These are phyloP conservation scores for Yamadazyma kitorensis DNA, from an alignment of 805 yeast species.

Conservation along the genomic window DNA sequence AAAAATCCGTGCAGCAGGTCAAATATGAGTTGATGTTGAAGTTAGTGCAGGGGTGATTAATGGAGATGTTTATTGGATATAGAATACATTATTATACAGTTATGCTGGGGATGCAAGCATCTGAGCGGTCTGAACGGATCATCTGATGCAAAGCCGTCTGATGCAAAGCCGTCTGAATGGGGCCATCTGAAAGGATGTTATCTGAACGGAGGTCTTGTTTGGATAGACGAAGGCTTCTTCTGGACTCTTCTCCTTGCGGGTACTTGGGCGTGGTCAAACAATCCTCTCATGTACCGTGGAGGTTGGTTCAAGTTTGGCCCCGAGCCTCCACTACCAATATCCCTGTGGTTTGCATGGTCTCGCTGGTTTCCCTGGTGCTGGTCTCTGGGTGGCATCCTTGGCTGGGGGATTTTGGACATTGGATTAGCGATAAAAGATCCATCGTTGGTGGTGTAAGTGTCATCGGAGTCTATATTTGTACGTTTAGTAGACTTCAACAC, in stretches of 20 bases:
- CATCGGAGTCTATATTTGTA: slow-evolving; percentile 3
- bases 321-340: slow-evolving; percentile 3
- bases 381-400: slow-evolving; percentile 6
- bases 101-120: no score
- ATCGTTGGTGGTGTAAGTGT: slow-evolving; percentile 3
- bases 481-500: slow-evolving; percentile 1
- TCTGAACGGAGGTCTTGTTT: slow-evolving; percentile 19
- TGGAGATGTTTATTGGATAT: no score
- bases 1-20: slow-evolving; percentile 43
- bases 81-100: no score
- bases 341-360: slow-evolving; percentile 1
- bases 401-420: slow-evolving; percentile 22
- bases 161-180: no score
- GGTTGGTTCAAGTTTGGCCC: slow-evolving; percentile 44
- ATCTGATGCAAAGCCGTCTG: no score
- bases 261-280: slow-evolving; percentile 20
- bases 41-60: slow-evolving; percentile 18
- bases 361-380: slow-evolving; percentile 9
- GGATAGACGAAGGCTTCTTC: slow-evolving; percentile 7
- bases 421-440: slow-evolving; percentile 21
- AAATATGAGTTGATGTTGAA: slow-evolving; percentile 36
- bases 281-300: slow-evolving; percentile 41
- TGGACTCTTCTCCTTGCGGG: slow-evolving; percentile 5
- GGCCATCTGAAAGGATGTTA: no score
- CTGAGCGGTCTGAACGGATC: no score